These are phyloP conservation scores for Xylaria arbuscula DNA, from an alignment of 2,329 filamentous ascomycete species.

Conservation along the genomic window DNA sequence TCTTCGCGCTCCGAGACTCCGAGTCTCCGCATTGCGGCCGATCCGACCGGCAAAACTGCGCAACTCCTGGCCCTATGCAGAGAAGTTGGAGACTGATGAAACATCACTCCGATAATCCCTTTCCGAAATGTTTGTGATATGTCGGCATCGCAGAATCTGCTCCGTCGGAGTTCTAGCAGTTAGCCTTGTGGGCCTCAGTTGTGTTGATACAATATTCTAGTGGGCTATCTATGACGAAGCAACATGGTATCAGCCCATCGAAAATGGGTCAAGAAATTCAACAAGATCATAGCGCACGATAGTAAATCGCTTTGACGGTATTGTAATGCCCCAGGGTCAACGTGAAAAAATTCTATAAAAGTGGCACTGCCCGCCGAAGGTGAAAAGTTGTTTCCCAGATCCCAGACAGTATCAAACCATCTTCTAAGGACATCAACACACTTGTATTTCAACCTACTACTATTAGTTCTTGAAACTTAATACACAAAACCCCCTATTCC, in stretches of 20 bases:
- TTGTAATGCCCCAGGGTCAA: background rate
- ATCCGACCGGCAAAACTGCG: background rate
- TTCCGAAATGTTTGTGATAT: background rate
- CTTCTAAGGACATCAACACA: background rate
- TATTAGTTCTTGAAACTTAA: background rate
- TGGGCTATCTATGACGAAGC: no score
- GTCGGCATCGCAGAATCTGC: background rate
- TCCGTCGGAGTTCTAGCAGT: background rate
- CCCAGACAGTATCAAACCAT: constrained; percentile 1
- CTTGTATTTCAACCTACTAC: background rate
- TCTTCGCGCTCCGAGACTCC: background rate
- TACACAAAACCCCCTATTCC: background rate
- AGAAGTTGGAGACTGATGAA: background rate
- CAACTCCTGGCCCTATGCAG: background rate
- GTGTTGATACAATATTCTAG: no score
- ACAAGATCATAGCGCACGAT: background rate
- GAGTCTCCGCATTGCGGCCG: background rate
- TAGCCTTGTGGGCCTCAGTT: background rate
- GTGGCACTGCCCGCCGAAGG: background rate
- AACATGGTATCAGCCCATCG: background rate
- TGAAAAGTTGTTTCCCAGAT: background rate
- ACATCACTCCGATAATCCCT: background rate
- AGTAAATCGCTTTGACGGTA: background rate
- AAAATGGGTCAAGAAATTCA: background rate
- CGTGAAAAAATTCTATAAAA: constrained; percentile 14